Conservation (phyloP, 169 alveolate genomes). For the Plasmodium gonderi region DNA sequence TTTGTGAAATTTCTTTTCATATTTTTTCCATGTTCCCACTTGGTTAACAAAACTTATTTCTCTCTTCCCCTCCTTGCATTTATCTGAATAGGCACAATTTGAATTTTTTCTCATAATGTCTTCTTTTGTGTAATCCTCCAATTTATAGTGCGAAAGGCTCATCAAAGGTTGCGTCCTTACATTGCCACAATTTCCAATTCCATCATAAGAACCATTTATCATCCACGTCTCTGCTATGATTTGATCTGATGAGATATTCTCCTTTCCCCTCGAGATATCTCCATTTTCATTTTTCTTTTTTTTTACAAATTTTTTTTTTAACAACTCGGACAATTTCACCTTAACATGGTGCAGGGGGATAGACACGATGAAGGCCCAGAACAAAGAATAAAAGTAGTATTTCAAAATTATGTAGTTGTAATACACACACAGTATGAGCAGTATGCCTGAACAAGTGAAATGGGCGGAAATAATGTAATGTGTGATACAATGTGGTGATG, state of each 20-base stretch:
- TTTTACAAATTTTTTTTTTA: conserved; percentile 15
- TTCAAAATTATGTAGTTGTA: conserved; percentile 77
- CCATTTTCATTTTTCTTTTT: neutral
- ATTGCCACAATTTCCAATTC: neutral
- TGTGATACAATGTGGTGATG: neutral
- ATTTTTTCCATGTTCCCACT: neutral
- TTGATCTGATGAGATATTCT: neutral
- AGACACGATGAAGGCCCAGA: conserved; percentile 81
- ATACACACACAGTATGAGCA: conserved; percentile 74
- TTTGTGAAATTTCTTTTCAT: conserved; percentile 13
- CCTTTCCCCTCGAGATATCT: neutral
- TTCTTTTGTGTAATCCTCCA: neutral
- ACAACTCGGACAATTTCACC: conserved; percentile 36
- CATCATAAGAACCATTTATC: neutral
- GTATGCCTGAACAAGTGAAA: conserved; percentile 36
- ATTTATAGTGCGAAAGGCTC: neutral
- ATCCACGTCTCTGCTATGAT: neutral
- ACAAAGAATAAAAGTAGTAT: conserved; percentile 75
- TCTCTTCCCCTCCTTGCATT: neutral
- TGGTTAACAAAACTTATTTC: neutral
- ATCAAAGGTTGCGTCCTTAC: neutral
- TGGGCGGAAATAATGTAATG: neutral
- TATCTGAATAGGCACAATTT: neutral
- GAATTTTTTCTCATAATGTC: neutral
- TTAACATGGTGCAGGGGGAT: conserved; percentile 77